Percentiles rank a stretch among this genome's conserved stretches.
These are phyloP conservation scores for Melanogaster broomeanus DNA, from an alignment of 768 basidiomycete species.

Conservation along the genomic window DNA sequence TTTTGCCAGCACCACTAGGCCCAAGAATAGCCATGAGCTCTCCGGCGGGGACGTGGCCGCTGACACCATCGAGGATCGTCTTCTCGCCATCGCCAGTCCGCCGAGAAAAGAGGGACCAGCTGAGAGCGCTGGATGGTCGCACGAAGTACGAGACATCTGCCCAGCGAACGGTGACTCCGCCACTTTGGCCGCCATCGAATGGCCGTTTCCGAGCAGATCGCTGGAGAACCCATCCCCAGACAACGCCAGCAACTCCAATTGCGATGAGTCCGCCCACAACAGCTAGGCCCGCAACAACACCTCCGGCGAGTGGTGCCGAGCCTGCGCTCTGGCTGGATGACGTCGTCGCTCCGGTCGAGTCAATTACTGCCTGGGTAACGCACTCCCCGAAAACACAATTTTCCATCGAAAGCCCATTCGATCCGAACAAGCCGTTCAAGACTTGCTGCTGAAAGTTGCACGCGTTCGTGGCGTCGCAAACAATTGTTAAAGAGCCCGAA, in stretches of 20 bases:
- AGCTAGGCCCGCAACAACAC: conserved; percentile 89
- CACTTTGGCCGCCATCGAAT: conserved; percentile 39
- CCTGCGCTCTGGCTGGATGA: conserved; percentile 26
- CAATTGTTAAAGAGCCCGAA: conserved; percentile 62
- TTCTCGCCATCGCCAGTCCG: conserved; percentile 28
- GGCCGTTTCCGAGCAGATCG: conserved; percentile 55
- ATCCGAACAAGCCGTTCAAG: conserved; percentile 72
- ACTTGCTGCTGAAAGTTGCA: conserved; percentile 79
- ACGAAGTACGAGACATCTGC: conserved; percentile 66
- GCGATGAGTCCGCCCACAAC: conserved; percentile 73
- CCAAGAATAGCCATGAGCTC: conserved; percentile 92
- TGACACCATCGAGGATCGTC: conserved; percentile 72
- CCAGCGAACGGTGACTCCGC: conserved; percentile 72
- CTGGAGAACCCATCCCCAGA: conserved; percentile 63
- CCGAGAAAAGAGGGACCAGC: not conserved
- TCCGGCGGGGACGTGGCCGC: conserved; percentile 73
- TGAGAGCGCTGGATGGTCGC: conserved; percentile 26
- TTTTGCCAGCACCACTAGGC: conserved; percentile 92
- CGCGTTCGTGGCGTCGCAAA: conserved; percentile 59
- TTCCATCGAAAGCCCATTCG: conserved; percentile 66
- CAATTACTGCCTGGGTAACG: conserved; percentile 77
- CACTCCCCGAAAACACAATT: conserved; percentile 90
- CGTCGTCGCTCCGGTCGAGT: conserved; percentile 46
- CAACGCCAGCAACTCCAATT: conserved; percentile 57
- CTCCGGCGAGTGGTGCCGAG: conserved; percentile 60